Evolutionary conservation across 179 eudicot genomes (phyloP), one percentile per base, ranked within the genome.

Genomic region (Patellifolia procumbens): DNA sequence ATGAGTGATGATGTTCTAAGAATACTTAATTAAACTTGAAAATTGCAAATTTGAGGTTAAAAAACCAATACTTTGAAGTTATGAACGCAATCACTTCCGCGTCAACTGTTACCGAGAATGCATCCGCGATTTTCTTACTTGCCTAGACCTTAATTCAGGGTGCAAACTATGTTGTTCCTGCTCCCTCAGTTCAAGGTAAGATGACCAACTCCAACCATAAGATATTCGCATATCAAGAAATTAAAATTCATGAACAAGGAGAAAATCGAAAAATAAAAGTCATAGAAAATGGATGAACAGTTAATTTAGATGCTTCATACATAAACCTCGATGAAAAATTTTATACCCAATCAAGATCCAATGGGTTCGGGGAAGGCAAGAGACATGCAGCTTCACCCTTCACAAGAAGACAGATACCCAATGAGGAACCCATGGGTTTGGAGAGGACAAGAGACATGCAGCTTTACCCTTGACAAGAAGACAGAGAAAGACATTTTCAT

Each of bases 381-480:
- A n/a, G n/a, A n/a, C n/a, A n/a, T n/a, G n/a, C n/a, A n/a, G n/a
- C n/a, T n/a, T n/a, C n/a, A n/a, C n/a, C n/a, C n/a, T n/a, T n/a
- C n/a, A n/a, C n/a, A n/a, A n/a, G n/a, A n/a, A n/a, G n/a, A 61
- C 66, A 59, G 28, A 31, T 61, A 31, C 45, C 24, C 13, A 58
- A 22, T n/a, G 10, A 58, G 26, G 24, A 74, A 4, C 37, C 35
- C 52, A 58, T 58, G 53, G 39, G 28, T 58, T 28, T 17, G 28
- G 39, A 28, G 24, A 74, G 67, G 53, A 43, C 51, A 45, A 74
- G 24, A 60, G n/a, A 61, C 61, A 72, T 39, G 59, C 19, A 55
- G 24, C 62, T 20, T 34, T 64, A 66, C 9, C 48, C 49, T 20
- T 20, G 72, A 60, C 35, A 74, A 60, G 58, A 7, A 72, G 29